phyloP scores from a whole-genome alignment of 441 rosid species.

The Bruguiera hainesii region DNA sequence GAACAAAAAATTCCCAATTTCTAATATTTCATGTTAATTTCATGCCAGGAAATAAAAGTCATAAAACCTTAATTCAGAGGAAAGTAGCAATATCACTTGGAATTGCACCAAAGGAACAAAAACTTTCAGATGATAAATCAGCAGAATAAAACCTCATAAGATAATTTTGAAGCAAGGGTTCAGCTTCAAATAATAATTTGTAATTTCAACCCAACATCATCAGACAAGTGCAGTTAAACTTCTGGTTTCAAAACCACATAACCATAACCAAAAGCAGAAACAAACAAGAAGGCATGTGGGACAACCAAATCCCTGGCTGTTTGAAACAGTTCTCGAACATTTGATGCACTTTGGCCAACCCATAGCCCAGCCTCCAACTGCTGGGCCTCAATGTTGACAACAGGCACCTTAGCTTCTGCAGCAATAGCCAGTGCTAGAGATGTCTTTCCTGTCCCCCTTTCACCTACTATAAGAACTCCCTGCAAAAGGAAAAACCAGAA shows the following conservation, averaged over 20 bases:
- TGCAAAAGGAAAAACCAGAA: slow-evolving; percentile 28
- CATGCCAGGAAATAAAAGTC: neutral
- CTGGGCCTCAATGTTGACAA: slow-evolving; percentile 83
- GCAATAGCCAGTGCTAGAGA: slow-evolving; percentile 93
- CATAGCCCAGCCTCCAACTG: slow-evolving; percentile 96
- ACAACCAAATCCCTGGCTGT: slow-evolving; percentile 94
- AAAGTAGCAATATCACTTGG: neutral
- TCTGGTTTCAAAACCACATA: neutral
- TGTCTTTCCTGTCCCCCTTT: slow-evolving; percentile 96
- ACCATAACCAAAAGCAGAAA: slow-evolving; percentile 8
- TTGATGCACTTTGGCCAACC: slow-evolving; percentile 99
- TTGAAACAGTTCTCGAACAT: slow-evolving; percentile 96
- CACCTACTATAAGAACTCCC: slow-evolving; percentile 99
- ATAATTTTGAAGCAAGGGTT: slow-evolving; percentile 3
- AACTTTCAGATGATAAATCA: neutral
- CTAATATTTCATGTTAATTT: neutral
- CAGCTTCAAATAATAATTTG: neutral
- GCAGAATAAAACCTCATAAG: neutral
- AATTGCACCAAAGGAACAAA: neutral
- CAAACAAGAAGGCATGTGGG: slow-evolving; percentile 21
- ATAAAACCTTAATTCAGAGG: neutral
- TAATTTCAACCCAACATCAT: neutral
- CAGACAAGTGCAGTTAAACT: neutral
- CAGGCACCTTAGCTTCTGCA: slow-evolving; percentile 97
- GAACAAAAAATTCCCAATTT: neutral